Base-by-base conservation (phyloP, 2,329 filamentous ascomycete species). In the Colletotrichum cuscutae region DNA sequence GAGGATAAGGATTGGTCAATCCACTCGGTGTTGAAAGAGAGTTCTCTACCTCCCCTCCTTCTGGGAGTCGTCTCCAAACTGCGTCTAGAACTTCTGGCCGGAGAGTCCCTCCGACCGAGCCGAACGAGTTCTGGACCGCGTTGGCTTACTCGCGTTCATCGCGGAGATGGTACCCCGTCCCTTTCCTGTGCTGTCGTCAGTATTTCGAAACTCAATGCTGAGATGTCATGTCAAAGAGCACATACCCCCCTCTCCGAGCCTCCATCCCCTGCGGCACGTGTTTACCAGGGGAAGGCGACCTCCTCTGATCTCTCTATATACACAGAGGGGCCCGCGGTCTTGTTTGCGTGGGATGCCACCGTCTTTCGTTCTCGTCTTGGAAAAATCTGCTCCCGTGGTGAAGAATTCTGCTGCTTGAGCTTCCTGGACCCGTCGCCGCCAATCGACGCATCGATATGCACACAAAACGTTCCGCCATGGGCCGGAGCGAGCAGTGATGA, bases 401-500 rank as follows among this genome's bases (percentile, higher is more conserved):
- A 6, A 7, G 6, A 37, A 22, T 35, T 12, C 35, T 24, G 30
- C 61, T 3, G 61, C 11, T 26, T 64, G 49, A 26, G 22, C 46
- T 35, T 28, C 26, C 15, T 8, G 2, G 12, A 35, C 9, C 7
- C 46, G 42, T 49, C 42, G 7, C 19, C 19, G 42, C 8, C 46
- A 28, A n/a, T 9, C 2, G 37, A 26, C 46, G 53, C 61, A 54
- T 19, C 46, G 30, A 64, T 54, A 30, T 37, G 22, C 37, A 65
- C 32, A 15, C 11, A 9, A 24, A 52, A 24, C 32, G 9, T 26
- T 37, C 24, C 60, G 71, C 42, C 71, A 61, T 70, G 66, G 71
- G 62, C 54, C 56, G 35, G 60, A 37, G 22, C 60, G 22, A 62
- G 42, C 64, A 61, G 69, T 53, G 22, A 73, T 73, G 71, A 53